phyloP scores from a whole-genome alignment of 129 eudicot species.

The Ambrosia artemisiifolia region DNA sequence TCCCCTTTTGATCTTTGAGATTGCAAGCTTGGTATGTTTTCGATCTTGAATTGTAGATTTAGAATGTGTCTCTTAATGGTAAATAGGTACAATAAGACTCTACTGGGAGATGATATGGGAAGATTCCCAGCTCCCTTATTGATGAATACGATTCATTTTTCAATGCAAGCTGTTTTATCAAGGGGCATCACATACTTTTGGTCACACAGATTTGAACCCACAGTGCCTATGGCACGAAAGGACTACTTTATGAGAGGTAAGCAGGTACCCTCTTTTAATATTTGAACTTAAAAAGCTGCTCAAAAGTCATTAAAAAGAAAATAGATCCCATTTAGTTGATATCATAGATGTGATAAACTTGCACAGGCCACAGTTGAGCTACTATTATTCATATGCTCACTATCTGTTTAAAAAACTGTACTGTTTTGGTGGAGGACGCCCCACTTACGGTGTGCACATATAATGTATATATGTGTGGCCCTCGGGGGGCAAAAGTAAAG shows the following conservation, averaged over 20 bases:
- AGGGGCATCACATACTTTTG: slow-evolving; percentile 81
- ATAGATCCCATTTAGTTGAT: slow-evolving; percentile 8
- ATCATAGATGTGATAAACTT: not conserved
- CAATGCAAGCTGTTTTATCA: slow-evolving; percentile 92
- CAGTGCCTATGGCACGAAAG: slow-evolving; percentile 59
- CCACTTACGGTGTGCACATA: too few species aligned
- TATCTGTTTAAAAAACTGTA: not conserved
- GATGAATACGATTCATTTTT: slow-evolving; percentile 91
- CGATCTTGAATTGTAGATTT: slow-evolving; percentile 3
- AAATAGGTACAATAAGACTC: slow-evolving; percentile 75
- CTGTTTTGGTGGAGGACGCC: too few species aligned
- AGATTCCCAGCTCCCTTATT: slow-evolving; percentile 93
- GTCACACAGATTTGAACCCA: slow-evolving; percentile 60
- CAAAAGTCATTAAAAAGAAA: not conserved
- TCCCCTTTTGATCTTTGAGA: slow-evolving; percentile 24
- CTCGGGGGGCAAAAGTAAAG: too few species aligned
- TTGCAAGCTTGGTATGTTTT: slow-evolving; percentile 9
- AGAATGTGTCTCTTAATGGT: slow-evolving; percentile 17
- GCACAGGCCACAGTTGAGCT: not conserved
- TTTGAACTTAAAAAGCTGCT: not conserved
- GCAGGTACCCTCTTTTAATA: not conserved
- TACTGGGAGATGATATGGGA: slow-evolving; percentile 84
- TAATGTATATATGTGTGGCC: too few species aligned
- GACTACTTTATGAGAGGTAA: slow-evolving; percentile 90
- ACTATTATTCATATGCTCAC: not conserved